These are phyloP conservation scores for Penicillium fuscoglaucum DNA, from an alignment of 2,329 filamentous ascomycete species.

Conservation along the genomic window DNA sequence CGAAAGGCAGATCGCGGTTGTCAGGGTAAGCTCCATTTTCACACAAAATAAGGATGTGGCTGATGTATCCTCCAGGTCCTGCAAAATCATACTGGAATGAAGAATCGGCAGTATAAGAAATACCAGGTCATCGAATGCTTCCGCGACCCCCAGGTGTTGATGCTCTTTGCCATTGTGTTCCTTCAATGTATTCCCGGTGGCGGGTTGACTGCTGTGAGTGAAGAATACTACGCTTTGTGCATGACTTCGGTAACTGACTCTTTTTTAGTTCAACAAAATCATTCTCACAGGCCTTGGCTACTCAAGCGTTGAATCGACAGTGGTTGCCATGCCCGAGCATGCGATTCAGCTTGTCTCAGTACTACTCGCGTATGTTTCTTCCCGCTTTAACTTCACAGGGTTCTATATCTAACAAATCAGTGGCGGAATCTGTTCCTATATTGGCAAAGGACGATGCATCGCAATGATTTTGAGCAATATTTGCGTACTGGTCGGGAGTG, in stretches of 20 bases:
- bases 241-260: background rate
- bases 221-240: background rate
- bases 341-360: background rate
- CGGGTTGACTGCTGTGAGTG: background rate
- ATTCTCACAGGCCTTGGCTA: background rate
- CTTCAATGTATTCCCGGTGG: background rate
- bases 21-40: background rate
- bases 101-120: background rate
- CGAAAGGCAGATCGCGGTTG: background rate
- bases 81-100: background rate
- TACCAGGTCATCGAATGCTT: slow-evolving; percentile 1
- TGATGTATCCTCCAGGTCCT: background rate
- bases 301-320: background rate
- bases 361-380: background rate
- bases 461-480: background rate
- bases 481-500: background rate
- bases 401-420: background rate
- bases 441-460: background rate
- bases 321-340: background rate
- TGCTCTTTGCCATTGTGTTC: slow-evolving; percentile 1
- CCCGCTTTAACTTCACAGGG: background rate
- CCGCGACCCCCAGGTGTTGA: background rate
- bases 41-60: background rate
- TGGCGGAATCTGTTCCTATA: background rate
- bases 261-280: background rate